Base-by-base conservation (phyloP, 352 stramenopile species). In the Pythium volutum region DNA sequence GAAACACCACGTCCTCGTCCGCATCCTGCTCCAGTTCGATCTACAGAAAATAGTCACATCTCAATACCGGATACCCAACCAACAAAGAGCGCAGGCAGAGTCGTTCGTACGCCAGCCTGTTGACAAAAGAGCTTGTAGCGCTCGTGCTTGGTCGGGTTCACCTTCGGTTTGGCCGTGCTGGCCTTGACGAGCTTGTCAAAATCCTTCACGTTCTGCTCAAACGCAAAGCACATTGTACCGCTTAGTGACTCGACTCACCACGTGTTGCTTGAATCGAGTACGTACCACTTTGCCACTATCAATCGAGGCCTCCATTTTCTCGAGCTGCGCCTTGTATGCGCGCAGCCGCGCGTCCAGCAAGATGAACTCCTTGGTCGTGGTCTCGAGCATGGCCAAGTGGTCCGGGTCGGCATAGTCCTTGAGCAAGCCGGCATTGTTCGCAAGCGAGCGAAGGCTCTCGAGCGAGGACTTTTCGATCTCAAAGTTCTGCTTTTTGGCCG, bases 41-140 rank as follows among this genome's bases (percentile, higher is more conserved):
- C 86, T 95, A 47, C 14, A 49, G 14, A 22, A 4, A 22, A 9
- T n/a, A n/a, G n/a, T n/a, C n/a, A n/a, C n/a, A n/a, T 43, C 18
- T 20, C 14, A 25, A 49, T 22, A n/a, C n/a, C n/a, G n/a, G n/a
- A n/a, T n/a, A n/a, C n/a, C n/a, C 27, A 5, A 38, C 11, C 14
- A 10, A 43, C 15, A 43, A 43, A 22, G 25, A 22, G 34, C 45
- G 9, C 18, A 33, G 18, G 42, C 39, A 57, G 23, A 34, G n/a
- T 34, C 20, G 10, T 9, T 70, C 70, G 22, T 68, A 95, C 86
- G 38, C 84, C 86, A 31, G 86, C 86, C 39, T 73, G 69, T 12
- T 89, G 75, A 59, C 81, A 89, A 47, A 95, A 95, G 34, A 76
- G 76, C 63, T 88, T 92, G 75, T 92, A 91, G 39, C 84, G 77